Base-by-base conservation (phyloP, 345 rosid genomes). In the Cardamine resedifolia region DNA sequence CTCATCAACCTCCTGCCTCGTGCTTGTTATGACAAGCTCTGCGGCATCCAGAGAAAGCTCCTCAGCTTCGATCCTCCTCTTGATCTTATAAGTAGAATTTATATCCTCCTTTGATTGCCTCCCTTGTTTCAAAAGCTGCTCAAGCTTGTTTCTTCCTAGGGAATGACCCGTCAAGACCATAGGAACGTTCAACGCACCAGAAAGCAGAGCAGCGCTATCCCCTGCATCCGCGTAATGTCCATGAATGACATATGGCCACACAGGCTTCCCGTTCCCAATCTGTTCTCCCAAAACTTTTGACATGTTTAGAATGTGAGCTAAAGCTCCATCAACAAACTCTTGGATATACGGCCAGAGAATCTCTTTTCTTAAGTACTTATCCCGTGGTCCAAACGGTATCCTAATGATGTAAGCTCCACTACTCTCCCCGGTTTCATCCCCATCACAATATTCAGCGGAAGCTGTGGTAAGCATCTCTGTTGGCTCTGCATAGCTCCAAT, bases 401-500 rank as follows among this genome's bases (percentile, higher is more conserved):
- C 99, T 83, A 33, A 95, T 81, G 36, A 95, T 88, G 59, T 95
- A 95, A 10, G 99, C 96, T 44, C 99, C 99, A 36, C 96, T 87
- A 72, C 99, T 94, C 78, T 91, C 99, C 27, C 99, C 99, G 21
- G 83, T 81, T 44, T 83, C 95, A 44, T 73, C 74, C 3, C 84
- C 84, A 49, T 87, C 90, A 0, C 73, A 84, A 75, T 91, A 88
- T 60, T 91, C 97, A 31, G 77, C 24, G 4, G 78, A 49, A 15
- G 86, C 88, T 5, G 83, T 27, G 3, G 94, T 81, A 71, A 91
- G 83, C 99, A 95, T 95, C 77, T 95, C 99, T 0, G 96, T 82
- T n/a, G 97, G 97, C 73, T 94, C 99, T 7, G 96, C 99, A 26
- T 95, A 95, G 72, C 96, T 91, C 99, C 97, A 95, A 73, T 95